Evolutionary conservation across 2,329 filamentous ascomycete species (phyloP).

Genomic region (Chaetomiaceae sp.): DNA sequence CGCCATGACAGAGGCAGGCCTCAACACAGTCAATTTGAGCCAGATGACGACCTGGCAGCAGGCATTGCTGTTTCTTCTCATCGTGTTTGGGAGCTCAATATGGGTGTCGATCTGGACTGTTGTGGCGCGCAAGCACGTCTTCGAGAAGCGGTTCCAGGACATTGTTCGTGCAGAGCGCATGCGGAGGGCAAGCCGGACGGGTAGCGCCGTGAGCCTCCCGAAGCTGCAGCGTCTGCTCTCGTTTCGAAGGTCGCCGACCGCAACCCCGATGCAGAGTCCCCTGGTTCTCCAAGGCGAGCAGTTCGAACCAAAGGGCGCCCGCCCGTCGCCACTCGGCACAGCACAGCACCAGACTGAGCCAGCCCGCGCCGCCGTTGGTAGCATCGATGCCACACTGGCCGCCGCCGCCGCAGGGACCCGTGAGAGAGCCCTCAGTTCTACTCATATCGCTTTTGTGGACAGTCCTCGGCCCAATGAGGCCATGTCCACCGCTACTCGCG

Average conservation of each 20-base stretch:
- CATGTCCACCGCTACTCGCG: constrained; percentile 8
- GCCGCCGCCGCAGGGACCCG: background rate
- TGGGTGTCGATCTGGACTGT: constrained; percentile 61
- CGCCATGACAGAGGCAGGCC: constrained; percentile 61
- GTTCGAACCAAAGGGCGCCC: background rate
- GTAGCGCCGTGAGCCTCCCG: constrained; percentile 23
- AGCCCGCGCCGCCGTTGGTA: background rate
- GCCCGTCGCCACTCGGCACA: background rate
- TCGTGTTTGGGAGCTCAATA: constrained; percentile 58
- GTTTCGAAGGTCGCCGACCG: constrained; percentile 11
- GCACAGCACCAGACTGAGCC: background rate
- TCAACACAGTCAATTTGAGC: constrained; percentile 58
- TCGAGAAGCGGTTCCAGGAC: constrained; percentile 53
- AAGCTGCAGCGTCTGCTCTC: constrained; percentile 17
- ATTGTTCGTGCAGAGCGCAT: constrained; percentile 41
- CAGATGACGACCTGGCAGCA: constrained; percentile 62
- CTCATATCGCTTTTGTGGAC: constrained; percentile 23
- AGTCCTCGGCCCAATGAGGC: constrained; percentile 5
- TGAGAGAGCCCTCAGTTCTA: background rate
- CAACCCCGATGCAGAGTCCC: background rate
- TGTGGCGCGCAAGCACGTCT: constrained; percentile 52
- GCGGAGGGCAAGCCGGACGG: constrained; percentile 25
- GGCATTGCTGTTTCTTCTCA: constrained; percentile 54
- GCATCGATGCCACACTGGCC: background rate
- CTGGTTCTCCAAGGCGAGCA: background rate